These are phyloP conservation scores for Obelidium mucronatum DNA, from an alignment of 192 early-diverging fungal genomes.

Conservation along the genomic window DNA sequence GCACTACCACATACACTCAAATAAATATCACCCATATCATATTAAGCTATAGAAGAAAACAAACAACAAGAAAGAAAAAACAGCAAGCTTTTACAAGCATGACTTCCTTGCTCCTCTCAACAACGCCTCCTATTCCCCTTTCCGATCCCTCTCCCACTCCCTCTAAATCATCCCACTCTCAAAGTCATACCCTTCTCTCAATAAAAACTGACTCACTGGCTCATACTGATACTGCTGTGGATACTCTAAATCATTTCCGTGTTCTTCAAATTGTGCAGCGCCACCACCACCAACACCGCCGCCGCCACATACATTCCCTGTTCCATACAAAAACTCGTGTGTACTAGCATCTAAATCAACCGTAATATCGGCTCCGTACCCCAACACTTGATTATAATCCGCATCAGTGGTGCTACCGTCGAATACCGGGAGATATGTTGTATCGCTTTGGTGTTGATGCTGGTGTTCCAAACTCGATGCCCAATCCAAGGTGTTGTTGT, in stretches of 20 bases:
- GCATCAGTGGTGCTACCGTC: slow-evolving; percentile 24
- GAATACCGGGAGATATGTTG: slow-evolving; percentile 31
- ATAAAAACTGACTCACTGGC: slow-evolving; percentile 31
- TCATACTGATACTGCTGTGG: slow-evolving; percentile 29
- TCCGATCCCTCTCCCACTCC: background rate
- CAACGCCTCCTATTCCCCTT: too few species aligned
- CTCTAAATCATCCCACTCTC: slow-evolving; percentile 11
- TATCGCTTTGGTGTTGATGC: background rate
- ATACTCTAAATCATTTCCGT: background rate
- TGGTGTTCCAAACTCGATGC: background rate
- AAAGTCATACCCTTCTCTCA: slow-evolving; percentile 33
- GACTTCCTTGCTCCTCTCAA: too few species aligned
- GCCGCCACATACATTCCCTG: background rate
- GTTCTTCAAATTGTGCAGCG: background rate
- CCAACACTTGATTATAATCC: slow-evolving; percentile 20
- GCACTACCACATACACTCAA: background rate
- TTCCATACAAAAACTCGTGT: slow-evolving; percentile 31
- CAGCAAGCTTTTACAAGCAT: too few species aligned
- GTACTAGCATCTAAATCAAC: slow-evolving; percentile 21
- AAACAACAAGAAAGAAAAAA: too few species aligned
- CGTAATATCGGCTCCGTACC: slow-evolving; percentile 26
- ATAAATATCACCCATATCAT: background rate
- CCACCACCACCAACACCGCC: background rate
- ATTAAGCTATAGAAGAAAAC: too few species aligned
- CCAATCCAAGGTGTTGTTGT: background rate